These are phyloP conservation scores for Fusarium neocosmosporiellum DNA, from an alignment of 2,329 filamentous ascomycete genomes.

Conservation along the genomic window DNA sequence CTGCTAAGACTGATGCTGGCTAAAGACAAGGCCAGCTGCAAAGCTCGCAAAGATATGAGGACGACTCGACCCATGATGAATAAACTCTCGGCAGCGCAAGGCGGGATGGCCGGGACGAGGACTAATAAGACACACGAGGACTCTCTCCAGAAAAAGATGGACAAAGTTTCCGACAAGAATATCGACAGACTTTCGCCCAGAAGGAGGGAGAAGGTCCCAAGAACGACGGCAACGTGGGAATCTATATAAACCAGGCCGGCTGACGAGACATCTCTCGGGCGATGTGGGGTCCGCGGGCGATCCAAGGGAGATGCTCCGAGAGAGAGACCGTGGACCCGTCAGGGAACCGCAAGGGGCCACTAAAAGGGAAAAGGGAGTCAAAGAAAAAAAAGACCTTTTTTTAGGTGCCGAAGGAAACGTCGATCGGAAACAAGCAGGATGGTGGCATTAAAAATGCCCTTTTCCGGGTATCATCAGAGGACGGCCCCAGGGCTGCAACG, in stretches of 20 bases:
- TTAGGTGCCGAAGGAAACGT: slow-evolving; percentile 35
- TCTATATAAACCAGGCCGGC: slow-evolving; percentile 41
- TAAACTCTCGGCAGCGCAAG: slow-evolving; percentile 2
- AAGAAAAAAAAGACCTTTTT: slow-evolving; percentile 30
- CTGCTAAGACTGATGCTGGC: slow-evolving; percentile 40
- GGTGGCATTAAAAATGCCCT: slow-evolving; percentile 23
- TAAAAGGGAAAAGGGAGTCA: slow-evolving; percentile 12
- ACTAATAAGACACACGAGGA: slow-evolving; percentile 6
- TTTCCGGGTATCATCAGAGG: not conserved
- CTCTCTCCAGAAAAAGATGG: not conserved
- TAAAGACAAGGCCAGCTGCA: slow-evolving; percentile 39
- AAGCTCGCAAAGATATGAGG: slow-evolving; percentile 33
- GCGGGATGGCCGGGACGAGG: slow-evolving; percentile 1
- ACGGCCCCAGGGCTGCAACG: slow-evolving; percentile 9
- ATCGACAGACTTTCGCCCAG: slow-evolving; percentile 18
- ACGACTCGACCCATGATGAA: slow-evolving; percentile 32
- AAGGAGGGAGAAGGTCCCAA: slow-evolving; percentile 19
- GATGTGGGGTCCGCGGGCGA: slow-evolving; percentile 40
- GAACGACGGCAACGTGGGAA: slow-evolving; percentile 36
- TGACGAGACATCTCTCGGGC: slow-evolving; percentile 37
- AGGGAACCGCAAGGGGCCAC: slow-evolving; percentile 22
- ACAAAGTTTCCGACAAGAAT: not conserved
- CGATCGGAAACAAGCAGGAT: slow-evolving; percentile 19
- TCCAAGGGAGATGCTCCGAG: slow-evolving; percentile 39
- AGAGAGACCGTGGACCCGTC: slow-evolving; percentile 39